Base-by-base conservation (phyloP, 495 filamentous ascomycete species). In the Daldinia decipiens region DNA sequence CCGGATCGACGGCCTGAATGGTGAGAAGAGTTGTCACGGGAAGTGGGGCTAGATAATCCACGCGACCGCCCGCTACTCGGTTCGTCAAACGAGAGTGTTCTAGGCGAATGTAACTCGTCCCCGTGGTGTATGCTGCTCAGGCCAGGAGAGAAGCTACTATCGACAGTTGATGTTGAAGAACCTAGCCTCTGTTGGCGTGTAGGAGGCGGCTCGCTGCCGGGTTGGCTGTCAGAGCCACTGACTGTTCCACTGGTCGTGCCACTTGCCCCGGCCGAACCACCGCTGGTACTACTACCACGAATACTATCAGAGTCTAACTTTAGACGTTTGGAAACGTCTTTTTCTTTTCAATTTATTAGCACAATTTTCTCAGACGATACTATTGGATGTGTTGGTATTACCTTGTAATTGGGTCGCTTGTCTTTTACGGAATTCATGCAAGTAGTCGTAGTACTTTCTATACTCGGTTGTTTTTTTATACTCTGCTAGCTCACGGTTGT, bases 361-460 rank as follows among this genome's bases (percentile, higher is more conserved):
- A 21, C 38, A 9, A 32, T 15, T 15, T 52, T n/a, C n/a, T 36
- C 26, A 17, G 53, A 59, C 6, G 4, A 43, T 6, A 45, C 38
- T 21, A 7, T 17, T n/a, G 19, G 5, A 32, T 7, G 50, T 17
- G 13, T 4, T 58, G 4, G 15, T 19, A 5, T 34, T 62, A 84
- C 82, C 82, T 83, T 85, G 82, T 21, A 79, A 76, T 52, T 79
- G 81, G 27, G 79, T 80, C 19, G 80, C 79, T 59, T 91, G 86
- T 77, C 90, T 90, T 26, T 85, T 83, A 72, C 89, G 92, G 79
- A 94, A 94, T 4, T 93, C 92, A 13, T 85, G 83, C 15, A 94
- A 81, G 78, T 94, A 94, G 34, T 85, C 76, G 40, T 79, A 77
- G 71, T 93, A 92, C 58, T 86, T 84, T 53, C 76, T 84, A 76